Percentiles rank a stretch among this genome's conserved stretches.
Conservation (phyloP, 2,329 filamentous ascomycete species). For the Arthrobotrys iridis region DNA sequence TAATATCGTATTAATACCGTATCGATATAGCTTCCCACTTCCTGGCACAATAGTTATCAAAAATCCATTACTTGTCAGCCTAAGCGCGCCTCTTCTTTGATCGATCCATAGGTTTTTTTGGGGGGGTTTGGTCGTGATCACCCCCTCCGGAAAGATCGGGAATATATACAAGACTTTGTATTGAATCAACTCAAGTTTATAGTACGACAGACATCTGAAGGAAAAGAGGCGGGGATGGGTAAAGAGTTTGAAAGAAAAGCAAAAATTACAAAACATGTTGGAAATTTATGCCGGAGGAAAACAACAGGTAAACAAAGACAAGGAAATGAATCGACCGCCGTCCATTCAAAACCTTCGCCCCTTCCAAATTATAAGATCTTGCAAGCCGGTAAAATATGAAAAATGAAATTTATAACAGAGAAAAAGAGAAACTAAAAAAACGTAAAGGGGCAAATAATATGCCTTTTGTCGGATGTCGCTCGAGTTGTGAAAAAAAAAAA, state of each 20-base stretch:
- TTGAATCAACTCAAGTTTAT: neutral
- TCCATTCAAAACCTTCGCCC: neutral
- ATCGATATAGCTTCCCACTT: neutral
- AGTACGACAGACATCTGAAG: neutral
- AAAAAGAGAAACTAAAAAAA: neutral
- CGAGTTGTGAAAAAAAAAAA: neutral
- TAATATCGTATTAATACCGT: too few relatives aligned
- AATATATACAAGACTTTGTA: neutral
- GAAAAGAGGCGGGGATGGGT: neutral
- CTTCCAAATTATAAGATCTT: slow-evolving; percentile 12
- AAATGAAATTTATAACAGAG: slow-evolving; percentile 11
- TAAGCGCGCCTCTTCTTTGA: neutral
- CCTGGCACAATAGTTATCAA: neutral
- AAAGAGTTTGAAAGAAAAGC: neutral
- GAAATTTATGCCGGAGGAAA: slow-evolving; percentile 14
- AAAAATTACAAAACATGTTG: neutral
- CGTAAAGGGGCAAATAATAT: neutral
- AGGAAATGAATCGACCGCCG: neutral
- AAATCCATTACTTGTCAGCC: too few relatives aligned
- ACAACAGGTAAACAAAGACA: neutral
- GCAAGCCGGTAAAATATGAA: neutral
- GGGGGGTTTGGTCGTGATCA: neutral
- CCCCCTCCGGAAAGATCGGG: neutral
- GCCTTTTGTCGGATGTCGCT: slow-evolving; percentile 6
- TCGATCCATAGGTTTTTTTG: slow-evolving; percentile 2